Conservation (phyloP, 1,284 basidiomycete genomes). For the Stygiomarasmius scandens region DNA sequence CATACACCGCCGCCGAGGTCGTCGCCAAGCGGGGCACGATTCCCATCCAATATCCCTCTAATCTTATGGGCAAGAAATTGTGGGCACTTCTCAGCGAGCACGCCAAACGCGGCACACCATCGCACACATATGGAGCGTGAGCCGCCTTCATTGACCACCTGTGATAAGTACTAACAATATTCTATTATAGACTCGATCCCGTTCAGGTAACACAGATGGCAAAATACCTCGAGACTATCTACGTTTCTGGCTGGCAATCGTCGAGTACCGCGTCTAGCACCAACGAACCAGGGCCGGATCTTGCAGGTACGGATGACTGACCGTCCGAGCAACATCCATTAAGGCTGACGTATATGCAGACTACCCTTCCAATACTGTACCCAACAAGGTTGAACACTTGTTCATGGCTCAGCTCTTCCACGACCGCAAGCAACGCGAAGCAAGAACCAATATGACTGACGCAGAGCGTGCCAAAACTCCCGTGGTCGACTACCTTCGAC, state of each 20-base stretch:
- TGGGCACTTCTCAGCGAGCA: slow-evolving; percentile 73
- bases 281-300: slow-evolving; percentile 97
- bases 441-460: slow-evolving; percentile 72
- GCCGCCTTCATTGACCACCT: slow-evolving; percentile 37
- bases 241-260: slow-evolving; percentile 97
- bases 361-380: slow-evolving; percentile 93
- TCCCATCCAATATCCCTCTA: slow-evolving; percentile 84
- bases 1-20: slow-evolving; percentile 92
- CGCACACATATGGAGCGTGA: slow-evolving; percentile 97
- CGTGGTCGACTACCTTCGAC: slow-evolving; percentile 66
- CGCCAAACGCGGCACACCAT: slow-evolving; percentile 73
- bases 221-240: slow-evolving; percentile 96
- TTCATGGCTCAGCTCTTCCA: slow-evolving; percentile 90
- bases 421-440: slow-evolving; percentile 84
- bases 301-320: slow-evolving; percentile 67
- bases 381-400: slow-evolving; percentile 88
- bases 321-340: background rate
- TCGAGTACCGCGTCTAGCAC: slow-evolving; percentile 91
- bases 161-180: slow-evolving; percentile 4
- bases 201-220: slow-evolving; percentile 99
- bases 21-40: slow-evolving; percentile 94
- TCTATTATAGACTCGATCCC: slow-evolving; percentile 78
- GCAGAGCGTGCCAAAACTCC: slow-evolving; percentile 72
- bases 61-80: slow-evolving; percentile 87
- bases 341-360: slow-evolving; percentile 42